Conservation (phyloP, 2,329 filamentous ascomycete species). For the Aspergillus terreus region DNA sequence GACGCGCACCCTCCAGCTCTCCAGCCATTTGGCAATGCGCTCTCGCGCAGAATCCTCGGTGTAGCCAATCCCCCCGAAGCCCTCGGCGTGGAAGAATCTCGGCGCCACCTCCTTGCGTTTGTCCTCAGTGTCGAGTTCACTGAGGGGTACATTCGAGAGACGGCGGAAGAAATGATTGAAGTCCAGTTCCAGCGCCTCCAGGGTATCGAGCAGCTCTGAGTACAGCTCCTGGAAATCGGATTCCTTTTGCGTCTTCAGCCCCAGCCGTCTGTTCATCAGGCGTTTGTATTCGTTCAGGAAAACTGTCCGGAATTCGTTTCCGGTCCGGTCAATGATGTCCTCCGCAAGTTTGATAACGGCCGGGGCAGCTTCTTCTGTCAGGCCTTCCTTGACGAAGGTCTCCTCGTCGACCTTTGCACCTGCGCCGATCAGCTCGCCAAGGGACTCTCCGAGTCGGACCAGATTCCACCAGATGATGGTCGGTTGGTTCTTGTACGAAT, state of each 20-base stretch:
- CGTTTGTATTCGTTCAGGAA: constrained; percentile 88
- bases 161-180: constrained; percentile 93
- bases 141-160: constrained; percentile 61
- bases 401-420: constrained; percentile 68
- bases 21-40: constrained; percentile 74
- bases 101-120: constrained; percentile 61
- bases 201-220: constrained; percentile 73
- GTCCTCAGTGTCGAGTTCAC: constrained; percentile 62
- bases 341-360: constrained; percentile 77
- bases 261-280: constrained; percentile 75
- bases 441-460: constrained; percentile 79
- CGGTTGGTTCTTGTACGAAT: constrained; percentile 90
- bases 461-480: constrained; percentile 99
- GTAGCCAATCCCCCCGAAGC: constrained; percentile 55
- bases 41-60: constrained; percentile 63
- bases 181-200: constrained; percentile 80
- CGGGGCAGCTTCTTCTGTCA: constrained; percentile 64
- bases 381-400: constrained; percentile 68
- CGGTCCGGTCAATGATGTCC: constrained; percentile 71
- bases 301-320: constrained; percentile 82
- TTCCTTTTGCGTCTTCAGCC: constrained; percentile 65
- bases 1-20: constrained; percentile 68
- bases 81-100: constrained; percentile 77
- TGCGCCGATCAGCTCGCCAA: constrained; percentile 83
- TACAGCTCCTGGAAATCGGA: constrained; percentile 77